A percentile compares a stretch with the other conserved stretches of the same genome.
Conservation (phyloP, 148 eudicot genomes). For the Cornus suecica region DNA sequence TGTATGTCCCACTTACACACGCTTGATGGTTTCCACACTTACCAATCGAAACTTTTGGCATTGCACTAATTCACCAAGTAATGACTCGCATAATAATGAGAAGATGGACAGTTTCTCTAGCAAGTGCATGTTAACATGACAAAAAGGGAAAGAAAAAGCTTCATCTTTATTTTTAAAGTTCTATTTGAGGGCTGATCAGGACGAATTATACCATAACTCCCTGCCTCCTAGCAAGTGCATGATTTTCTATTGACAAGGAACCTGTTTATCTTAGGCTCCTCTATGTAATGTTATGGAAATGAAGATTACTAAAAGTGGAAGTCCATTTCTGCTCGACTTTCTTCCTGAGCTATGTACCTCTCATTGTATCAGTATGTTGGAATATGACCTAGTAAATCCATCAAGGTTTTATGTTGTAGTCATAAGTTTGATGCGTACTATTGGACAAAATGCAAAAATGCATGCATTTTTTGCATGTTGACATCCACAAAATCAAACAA, state of each 20-base stretch:
- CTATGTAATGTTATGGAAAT: conserved; percentile 66
- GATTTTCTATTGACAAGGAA: conserved; percentile 11
- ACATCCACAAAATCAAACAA: neutral
- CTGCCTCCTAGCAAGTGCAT: too few species aligned
- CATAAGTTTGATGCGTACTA: neutral
- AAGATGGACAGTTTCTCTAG: too few species aligned
- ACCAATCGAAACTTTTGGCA: too few species aligned
- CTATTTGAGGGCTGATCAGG: too few species aligned
- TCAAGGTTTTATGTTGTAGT: neutral
- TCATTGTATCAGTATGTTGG: neutral
- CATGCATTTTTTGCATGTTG: neutral
- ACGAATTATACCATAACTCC: too few species aligned
- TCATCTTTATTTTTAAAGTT: too few species aligned
- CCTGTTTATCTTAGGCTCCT: conserved; percentile 62
- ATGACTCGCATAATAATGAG: too few species aligned
- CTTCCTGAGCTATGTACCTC: conserved; percentile 69
- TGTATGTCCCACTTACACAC: too few species aligned
- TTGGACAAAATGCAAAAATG: neutral
- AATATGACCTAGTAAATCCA: neutral
- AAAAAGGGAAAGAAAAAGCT: too few species aligned
- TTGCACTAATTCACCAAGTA: too few species aligned
- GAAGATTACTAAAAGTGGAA: conserved; percentile 36
- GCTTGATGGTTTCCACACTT: too few species aligned
- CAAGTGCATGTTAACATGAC: too few species aligned
- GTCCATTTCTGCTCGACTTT: conserved; percentile 31